These are phyloP conservation scores for Colletotrichum sp. DNA, from an alignment of 2,329 filamentous ascomycete species.

Conservation along the genomic window DNA sequence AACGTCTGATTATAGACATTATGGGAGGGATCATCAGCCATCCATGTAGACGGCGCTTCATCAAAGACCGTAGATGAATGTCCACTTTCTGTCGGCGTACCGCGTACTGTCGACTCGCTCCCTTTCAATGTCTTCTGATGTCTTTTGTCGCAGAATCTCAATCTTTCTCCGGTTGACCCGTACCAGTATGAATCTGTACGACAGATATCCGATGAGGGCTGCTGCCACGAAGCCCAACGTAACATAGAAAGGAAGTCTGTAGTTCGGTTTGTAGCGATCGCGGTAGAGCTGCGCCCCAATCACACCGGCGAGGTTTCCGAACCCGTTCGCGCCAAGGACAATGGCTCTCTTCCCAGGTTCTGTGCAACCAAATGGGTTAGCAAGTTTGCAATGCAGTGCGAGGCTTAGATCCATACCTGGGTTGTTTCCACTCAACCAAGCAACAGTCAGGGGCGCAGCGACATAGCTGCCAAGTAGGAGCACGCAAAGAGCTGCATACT, in stretches of 20 bases:
- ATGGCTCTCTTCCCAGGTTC: conserved; percentile 35
- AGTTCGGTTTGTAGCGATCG: conserved; percentile 33
- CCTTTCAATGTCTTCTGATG: conserved; percentile 25
- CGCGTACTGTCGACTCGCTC: conserved; percentile 25
- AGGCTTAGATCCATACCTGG: not conserved
- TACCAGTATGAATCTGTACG: conserved; percentile 30
- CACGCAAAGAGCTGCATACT: conserved; percentile 34
- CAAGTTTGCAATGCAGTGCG: not conserved
- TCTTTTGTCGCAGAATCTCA: conserved; percentile 24
- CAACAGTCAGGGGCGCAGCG: conserved; percentile 34
- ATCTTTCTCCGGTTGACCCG: conserved; percentile 29
- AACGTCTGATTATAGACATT: conserved; percentile 33
- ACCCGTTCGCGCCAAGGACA: conserved; percentile 38
- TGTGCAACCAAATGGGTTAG: not conserved
- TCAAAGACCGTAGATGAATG: conserved; percentile 32
- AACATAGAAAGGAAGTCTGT: conserved; percentile 33
- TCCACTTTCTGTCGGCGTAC: conserved; percentile 32
- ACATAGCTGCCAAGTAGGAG: conserved; percentile 35
- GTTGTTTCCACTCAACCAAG: conserved; percentile 38
- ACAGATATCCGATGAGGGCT: conserved; percentile 34
- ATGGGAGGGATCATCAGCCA: not conserved
- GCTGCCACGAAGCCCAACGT: conserved; percentile 34
- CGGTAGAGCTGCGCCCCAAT: conserved; percentile 34
- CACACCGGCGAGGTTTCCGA: conserved; percentile 37
- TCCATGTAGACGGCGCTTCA: not conserved